phyloP scores from a whole-genome alignment of 1,139 yeast species.

The Yamadazyma diddensiae region DNA sequence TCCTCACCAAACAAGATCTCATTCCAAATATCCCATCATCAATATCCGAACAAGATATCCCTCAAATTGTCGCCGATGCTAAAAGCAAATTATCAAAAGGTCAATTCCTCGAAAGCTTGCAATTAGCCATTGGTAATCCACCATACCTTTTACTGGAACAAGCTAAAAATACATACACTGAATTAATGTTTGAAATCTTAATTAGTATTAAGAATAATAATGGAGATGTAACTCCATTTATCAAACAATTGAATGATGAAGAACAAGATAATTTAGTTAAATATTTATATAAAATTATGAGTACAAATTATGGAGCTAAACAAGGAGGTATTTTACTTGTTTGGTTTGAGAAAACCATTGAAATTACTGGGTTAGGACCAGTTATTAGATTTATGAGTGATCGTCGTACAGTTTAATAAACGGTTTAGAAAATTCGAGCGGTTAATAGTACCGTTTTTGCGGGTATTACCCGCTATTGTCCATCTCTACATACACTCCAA shows the following conservation, averaged over 20 bases:
- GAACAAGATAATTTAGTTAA: conserved; percentile 81
- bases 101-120: conserved; percentile 64
- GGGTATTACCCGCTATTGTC: too few relatives aligned
- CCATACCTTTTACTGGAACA: conserved; percentile 76
- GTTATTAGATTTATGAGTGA: conserved; percentile 84
- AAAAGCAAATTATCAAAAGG: conserved; percentile 71
- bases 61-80: conserved; percentile 52
- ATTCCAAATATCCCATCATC: conserved; percentile 52
- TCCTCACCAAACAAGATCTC: conserved; percentile 62
- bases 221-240: conserved; percentile 58
- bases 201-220: conserved; percentile 66
- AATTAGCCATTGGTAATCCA: conserved; percentile 62
- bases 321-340: conserved; percentile 82
- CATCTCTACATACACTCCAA: too few relatives aligned
- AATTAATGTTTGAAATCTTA: conserved; percentile 71
- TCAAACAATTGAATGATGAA: conserved; percentile 55
- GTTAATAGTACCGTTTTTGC: too few relatives aligned
- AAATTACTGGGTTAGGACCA: conserved; percentile 82
- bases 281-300: conserved; percentile 85
- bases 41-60: conserved; percentile 49
- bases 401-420: conserved; percentile 76
- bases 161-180: conserved; percentile 47
- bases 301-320: conserved; percentile 70
- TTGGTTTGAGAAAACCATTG: conserved; percentile 92
- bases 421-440: too few relatives aligned